Percentiles rank a stretch among this genome's conserved stretches.
These are phyloP conservation scores for Hypericum androsaemum DNA, from an alignment of 345 rosid genomes.

Conservation along the genomic window DNA sequence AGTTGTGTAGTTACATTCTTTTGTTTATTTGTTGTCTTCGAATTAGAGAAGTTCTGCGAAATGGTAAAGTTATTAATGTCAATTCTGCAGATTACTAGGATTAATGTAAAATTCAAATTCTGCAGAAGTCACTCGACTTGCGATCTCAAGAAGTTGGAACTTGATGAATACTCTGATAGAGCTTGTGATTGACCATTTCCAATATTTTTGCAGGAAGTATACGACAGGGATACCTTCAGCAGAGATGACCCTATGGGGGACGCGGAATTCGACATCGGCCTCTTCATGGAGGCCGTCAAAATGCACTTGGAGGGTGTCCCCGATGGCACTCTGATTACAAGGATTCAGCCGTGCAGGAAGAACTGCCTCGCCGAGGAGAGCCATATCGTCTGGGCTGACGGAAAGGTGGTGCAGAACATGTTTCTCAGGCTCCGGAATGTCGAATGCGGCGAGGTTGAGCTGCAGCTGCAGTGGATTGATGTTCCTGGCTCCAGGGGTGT, in stretches of 20 bases:
- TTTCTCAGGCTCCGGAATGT: constrained; percentile 46
- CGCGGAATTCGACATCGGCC: constrained; percentile 51
- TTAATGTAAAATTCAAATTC: too few relatives aligned
- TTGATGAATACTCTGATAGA: too few relatives aligned
- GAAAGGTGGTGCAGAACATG: constrained; percentile 51
- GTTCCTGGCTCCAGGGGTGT: constrained; percentile 43
- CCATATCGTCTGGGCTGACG: constrained; percentile 29
- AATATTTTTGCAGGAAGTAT: constrained; percentile 38
- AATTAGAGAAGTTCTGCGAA: too few relatives aligned
- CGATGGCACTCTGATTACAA: constrained; percentile 40
- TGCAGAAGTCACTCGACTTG: too few relatives aligned
- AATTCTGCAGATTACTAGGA: too few relatives aligned
- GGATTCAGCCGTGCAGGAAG: constrained; percentile 27
- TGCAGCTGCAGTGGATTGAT: constrained; percentile 62
- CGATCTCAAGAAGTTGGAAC: too few relatives aligned
- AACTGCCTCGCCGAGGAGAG: constrained; percentile 58
- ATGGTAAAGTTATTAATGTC: too few relatives aligned
- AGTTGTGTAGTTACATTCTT: too few relatives aligned
- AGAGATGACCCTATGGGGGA: constrained; percentile 85
- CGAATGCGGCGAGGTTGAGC: constrained; percentile 50
- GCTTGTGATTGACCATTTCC: too few relatives aligned
- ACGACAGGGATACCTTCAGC: constrained; percentile 51
- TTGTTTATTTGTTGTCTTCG: too few relatives aligned
- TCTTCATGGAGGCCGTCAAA: constrained; percentile 37
- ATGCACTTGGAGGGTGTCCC: constrained; percentile 41